Percentiles rank a stretch among this genome's conserved stretches.
Evolutionary conservation across 257 asterid genomes (phyloP).

Genomic region (Scutellaria galericulata): DNA sequence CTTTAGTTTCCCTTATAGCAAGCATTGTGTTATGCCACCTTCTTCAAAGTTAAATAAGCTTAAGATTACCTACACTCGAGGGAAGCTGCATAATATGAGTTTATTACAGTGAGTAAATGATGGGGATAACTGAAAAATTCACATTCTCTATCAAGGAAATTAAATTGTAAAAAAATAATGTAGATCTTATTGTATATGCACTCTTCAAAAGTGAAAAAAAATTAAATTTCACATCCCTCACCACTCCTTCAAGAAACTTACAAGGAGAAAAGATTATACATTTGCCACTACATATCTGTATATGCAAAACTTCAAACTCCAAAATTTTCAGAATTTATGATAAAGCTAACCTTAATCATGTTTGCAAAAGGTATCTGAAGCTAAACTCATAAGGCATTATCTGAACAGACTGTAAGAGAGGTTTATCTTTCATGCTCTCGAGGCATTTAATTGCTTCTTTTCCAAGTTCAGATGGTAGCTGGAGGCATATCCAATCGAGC

Average conservation of each 20-base stretch:
- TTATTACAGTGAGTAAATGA: too few species aligned
- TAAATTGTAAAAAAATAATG: too few species aligned
- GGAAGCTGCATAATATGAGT: too few species aligned
- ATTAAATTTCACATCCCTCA: too few species aligned
- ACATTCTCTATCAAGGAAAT: too few species aligned
- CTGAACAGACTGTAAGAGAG: constrained; percentile 52
- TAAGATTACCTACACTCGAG: too few species aligned
- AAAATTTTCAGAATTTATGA: constrained; percentile 39
- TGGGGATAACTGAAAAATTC: too few species aligned
- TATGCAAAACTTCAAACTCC: constrained; percentile 34
- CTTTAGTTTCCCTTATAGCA: too few species aligned
- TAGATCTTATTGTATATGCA: too few species aligned
- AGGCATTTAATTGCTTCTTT: constrained; percentile 74
- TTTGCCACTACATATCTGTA: constrained; percentile 44
- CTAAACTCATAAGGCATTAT: constrained; percentile 81
- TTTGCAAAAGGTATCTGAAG: constrained; percentile 79
- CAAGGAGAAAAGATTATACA: constrained; percentile 42
- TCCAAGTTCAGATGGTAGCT: constrained; percentile 67
- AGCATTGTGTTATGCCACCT: too few species aligned
- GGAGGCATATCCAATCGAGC: constrained; percentile 87
- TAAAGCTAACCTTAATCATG: constrained; percentile 45
- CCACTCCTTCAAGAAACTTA: not conserved
- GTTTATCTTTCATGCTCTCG: constrained; percentile 53
- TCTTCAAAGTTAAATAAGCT: too few species aligned
- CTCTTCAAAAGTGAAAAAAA: too few species aligned